Conservation (phyloP, 768 basidiomycete genomes). For the Rickenella mellea region DNA sequence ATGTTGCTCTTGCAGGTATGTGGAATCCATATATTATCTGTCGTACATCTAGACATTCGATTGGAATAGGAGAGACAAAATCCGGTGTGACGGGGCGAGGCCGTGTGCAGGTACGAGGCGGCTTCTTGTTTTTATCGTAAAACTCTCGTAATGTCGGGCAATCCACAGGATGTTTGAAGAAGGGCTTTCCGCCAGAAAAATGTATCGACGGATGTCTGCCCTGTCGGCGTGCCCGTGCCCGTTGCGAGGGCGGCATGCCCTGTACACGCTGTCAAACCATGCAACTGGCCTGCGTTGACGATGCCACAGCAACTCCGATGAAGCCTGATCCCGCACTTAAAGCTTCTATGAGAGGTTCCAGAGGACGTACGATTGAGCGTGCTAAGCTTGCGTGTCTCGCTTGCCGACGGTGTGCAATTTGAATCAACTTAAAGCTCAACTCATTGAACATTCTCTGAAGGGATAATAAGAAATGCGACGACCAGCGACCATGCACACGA, state of each 20-base stretch:
- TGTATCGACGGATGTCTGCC: slow-evolving; percentile 56
- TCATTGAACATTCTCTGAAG: slow-evolving; percentile 13
- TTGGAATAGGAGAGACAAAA: slow-evolving; percentile 44
- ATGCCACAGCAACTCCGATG: slow-evolving; percentile 17
- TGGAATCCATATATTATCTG: not conserved
- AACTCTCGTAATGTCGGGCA: slow-evolving; percentile 2
- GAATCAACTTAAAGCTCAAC: too few relatives aligned
- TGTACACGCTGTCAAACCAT: slow-evolving; percentile 25
- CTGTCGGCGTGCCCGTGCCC: slow-evolving; percentile 42
- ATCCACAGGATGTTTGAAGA: slow-evolving; percentile 48
- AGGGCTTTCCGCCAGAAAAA: slow-evolving; percentile 38
- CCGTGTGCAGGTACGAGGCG: slow-evolving; percentile 25
- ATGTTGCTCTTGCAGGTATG: slow-evolving; percentile 1
- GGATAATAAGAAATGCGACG: slow-evolving; percentile 65
- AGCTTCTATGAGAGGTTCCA: not conserved
- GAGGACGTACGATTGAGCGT: slow-evolving; percentile 30
- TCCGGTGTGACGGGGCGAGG: slow-evolving; percentile 42
- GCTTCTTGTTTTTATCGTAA: not conserved
- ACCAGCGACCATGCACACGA: slow-evolving; percentile 52
- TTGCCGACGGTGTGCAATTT: slow-evolving; percentile 26
- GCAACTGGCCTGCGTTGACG: slow-evolving; percentile 38
- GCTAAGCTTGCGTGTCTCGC: slow-evolving; percentile 51
- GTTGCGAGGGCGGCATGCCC: slow-evolving; percentile 28
- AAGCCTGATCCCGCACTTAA: slow-evolving; percentile 1
- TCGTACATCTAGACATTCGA: not conserved